These are phyloP conservation scores for Daldinia sp. DNA, from an alignment of 2,329 filamentous ascomycete species.

Conservation along the genomic window DNA sequence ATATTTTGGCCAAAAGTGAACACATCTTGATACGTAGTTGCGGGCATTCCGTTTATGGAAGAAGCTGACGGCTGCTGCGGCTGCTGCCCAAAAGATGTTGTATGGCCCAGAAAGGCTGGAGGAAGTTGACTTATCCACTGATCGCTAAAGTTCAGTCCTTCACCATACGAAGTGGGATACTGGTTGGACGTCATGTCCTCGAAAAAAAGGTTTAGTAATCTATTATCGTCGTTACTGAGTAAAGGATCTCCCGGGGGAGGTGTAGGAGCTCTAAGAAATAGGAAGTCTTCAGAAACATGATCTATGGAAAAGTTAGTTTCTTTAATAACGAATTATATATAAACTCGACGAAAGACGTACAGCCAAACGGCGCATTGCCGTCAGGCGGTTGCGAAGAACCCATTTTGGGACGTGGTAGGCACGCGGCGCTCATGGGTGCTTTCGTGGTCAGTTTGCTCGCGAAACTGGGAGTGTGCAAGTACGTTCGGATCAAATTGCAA, in stretches of 20 bases:
- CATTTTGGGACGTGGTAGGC: conserved; percentile 68
- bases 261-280: conserved; percentile 67
- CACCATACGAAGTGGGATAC: conserved; percentile 64
- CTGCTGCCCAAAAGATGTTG: conserved; percentile 72
- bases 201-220: conserved; percentile 69
- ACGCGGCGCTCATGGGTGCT: conserved; percentile 66
- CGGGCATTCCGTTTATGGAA: conserved; percentile 47
- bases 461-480: conserved; percentile 24
- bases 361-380: conserved; percentile 73
- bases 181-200: conserved; percentile 65
- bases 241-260: conserved; percentile 74
- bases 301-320: conserved; percentile 41
- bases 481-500: conserved; percentile 19
- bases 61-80: conserved; percentile 50
- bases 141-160: conserved; percentile 63
- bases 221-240: conserved; percentile 71
- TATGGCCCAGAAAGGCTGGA: conserved; percentile 73
- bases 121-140: conserved; percentile 69
- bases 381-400: conserved; percentile 69
- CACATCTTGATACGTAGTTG: conserved; percentile 47
- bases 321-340: conserved; percentile 13
- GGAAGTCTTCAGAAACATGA: conserved; percentile 42
- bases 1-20: conserved; percentile 46
- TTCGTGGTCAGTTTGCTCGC: conserved; percentile 32
- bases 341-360: conserved; percentile 60